phyloP scores from a whole-genome alignment of 2,329 filamentous ascomycete species.

The Iodosphaeria phyllophila region DNA sequence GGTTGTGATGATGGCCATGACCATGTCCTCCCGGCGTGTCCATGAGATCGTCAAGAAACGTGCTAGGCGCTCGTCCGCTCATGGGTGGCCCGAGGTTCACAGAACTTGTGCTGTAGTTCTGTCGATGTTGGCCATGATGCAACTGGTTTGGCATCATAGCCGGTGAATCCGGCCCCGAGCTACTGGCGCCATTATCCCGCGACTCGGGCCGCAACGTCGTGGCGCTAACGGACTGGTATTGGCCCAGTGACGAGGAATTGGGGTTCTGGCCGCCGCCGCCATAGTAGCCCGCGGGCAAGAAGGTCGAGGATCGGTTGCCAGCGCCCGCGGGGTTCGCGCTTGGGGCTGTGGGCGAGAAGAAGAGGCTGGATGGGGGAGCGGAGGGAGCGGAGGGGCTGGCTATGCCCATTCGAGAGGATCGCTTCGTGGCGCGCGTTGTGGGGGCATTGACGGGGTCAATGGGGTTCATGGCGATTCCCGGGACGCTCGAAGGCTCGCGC shows the following conservation, averaged over 20 bases:
- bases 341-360: constrained; percentile 86
- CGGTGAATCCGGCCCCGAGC: constrained; percentile 51
- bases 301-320: constrained; percentile 52
- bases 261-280: constrained; percentile 38
- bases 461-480: constrained; percentile 18
- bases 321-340: constrained; percentile 29
- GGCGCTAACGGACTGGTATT: constrained; percentile 37
- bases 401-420: constrained; percentile 35
- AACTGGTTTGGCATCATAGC: constrained; percentile 21
- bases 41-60: constrained; percentile 78
- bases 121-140: constrained; percentile 10
- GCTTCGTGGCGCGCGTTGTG: constrained; percentile 33
- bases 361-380: too few species aligned
- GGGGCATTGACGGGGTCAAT: constrained; percentile 27
- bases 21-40: constrained; percentile 33
- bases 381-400: too few species aligned
- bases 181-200: constrained; percentile 29
- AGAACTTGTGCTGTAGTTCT: constrained; percentile 42
- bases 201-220: constrained; percentile 42
- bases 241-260: constrained; percentile 26
- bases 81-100: constrained; percentile 46
- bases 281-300: constrained; percentile 84
- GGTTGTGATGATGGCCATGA: constrained; percentile 1
- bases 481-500: constrained; percentile 33
- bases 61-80: constrained; percentile 63